Evolutionary conservation across 2,329 filamentous ascomycete genomes (phyloP).

Genomic region (Xylaria sp.): DNA sequence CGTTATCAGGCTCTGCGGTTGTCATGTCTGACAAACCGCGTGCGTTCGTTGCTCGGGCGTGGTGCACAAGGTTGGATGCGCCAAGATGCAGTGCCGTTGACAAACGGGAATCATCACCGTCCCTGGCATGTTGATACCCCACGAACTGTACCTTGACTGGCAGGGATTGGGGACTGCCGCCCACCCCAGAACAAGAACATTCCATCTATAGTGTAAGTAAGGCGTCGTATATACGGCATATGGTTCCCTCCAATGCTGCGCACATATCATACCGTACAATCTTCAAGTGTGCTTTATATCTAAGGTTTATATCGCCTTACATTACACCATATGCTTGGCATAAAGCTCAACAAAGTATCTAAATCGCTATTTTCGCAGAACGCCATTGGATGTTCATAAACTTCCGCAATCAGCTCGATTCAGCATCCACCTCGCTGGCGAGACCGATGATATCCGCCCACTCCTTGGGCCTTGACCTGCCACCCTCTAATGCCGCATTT

Average conservation of each 20-base stretch:
- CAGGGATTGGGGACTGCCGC: not conserved
- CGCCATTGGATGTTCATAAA: not conserved
- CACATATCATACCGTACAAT: too few relatives aligned
- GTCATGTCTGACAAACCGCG: not conserved
- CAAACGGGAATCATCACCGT: not conserved
- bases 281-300: not conserved
- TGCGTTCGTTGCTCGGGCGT: not conserved
- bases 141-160: not conserved
- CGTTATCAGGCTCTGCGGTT: conserved; percentile 18
- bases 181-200: not conserved
- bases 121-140: not conserved
- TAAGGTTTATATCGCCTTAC: not conserved
- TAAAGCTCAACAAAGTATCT: too few relatives aligned
- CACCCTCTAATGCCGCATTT: conserved; percentile 52
- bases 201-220: not conserved
- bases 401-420: not conserved
- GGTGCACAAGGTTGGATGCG: not conserved
- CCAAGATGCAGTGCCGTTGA: conserved; percentile 6
- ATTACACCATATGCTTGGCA: not conserved
- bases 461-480: conserved; percentile 55
- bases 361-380: too few relatives aligned
- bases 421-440: conserved; percentile 32
- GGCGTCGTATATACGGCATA: not conserved
- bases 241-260: too few relatives aligned
- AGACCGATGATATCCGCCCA: conserved; percentile 64